Evolutionary conservation across 805 yeast genomes (phyloP).

Genomic region (Pichia thaimueangensis): DNA sequence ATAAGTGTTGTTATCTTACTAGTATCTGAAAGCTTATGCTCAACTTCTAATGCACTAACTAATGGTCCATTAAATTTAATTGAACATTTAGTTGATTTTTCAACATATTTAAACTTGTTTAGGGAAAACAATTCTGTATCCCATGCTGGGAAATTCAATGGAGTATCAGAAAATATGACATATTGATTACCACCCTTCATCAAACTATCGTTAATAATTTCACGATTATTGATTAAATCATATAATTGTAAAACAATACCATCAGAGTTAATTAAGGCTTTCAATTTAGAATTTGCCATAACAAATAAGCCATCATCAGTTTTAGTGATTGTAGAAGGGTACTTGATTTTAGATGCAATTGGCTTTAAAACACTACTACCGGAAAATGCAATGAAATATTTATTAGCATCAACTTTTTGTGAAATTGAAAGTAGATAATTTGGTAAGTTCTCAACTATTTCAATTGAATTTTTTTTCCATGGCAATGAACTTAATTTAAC

Average conservation of each 20-base stretch:
- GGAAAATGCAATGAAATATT: constrained; percentile 16
- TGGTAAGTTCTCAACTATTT: constrained; percentile 23
- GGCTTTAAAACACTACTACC: constrained; percentile 23
- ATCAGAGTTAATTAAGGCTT: constrained; percentile 44
- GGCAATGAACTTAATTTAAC: constrained; percentile 50
- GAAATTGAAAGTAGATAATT: constrained; percentile 3
- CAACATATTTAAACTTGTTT: constrained; percentile 56
- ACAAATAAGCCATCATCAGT: constrained; percentile 34
- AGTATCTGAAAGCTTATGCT: constrained; percentile 48
- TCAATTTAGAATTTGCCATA: constrained; percentile 56
- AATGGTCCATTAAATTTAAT: constrained; percentile 47
- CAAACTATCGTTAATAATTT: constrained; percentile 54
- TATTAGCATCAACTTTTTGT: constrained; percentile 12
- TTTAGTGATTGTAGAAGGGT: constrained; percentile 45
- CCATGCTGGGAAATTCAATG: constrained; percentile 93
- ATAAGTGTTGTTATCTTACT: constrained; percentile 63
- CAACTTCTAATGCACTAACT: constrained; percentile 56
- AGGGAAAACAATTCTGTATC: constrained; percentile 89
- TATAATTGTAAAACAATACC: constrained; percentile 57
- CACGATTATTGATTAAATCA: constrained; percentile 54
- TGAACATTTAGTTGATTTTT: constrained; percentile 33
- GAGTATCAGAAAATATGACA: constrained; percentile 82
- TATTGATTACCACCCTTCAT: constrained; percentile 72
- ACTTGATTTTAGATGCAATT: constrained; percentile 23
- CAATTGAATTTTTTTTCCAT: constrained; percentile 52